Evolutionary conservation across 1,284 basidiomycete species (phyloP).

Genomic region (Malassezia dermatis): DNA sequence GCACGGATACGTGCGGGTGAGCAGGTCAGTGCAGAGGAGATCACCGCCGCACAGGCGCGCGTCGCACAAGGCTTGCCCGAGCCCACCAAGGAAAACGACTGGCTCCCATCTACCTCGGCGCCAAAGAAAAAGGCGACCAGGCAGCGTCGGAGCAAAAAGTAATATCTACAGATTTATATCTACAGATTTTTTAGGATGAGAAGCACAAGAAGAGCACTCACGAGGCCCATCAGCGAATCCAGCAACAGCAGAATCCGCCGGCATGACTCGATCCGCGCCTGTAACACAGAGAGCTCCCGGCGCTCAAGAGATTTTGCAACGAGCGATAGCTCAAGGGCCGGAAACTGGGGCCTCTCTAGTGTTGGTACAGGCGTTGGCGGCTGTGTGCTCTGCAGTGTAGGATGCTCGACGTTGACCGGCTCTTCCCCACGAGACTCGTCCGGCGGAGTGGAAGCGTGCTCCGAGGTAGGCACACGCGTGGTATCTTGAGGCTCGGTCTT

Average conservation of each 20-base stretch:
- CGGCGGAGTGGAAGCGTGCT: background rate
- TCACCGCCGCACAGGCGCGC: constrained; percentile 22
- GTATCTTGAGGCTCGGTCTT: background rate
- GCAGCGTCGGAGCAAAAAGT: constrained; percentile 2
- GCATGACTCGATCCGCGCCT: background rate
- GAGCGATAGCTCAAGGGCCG: background rate
- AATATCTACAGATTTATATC: too few species aligned
- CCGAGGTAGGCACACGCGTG: background rate
- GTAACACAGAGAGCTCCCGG: background rate
- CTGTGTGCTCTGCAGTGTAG: background rate
- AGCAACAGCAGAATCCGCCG: background rate
- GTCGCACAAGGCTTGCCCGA: constrained; percentile 7
- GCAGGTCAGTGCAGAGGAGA: constrained; percentile 28
- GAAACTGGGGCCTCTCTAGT: background rate
- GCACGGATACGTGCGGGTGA: constrained; percentile 32
- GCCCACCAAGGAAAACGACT: constrained; percentile 13
- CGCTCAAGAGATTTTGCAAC: background rate
- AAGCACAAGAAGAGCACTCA: constrained; percentile 10
- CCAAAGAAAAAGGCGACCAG: background rate
- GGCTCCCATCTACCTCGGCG: constrained; percentile 11
- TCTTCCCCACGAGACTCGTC: background rate
- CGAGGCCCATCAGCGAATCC: constrained; percentile 6
- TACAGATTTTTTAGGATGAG: constrained; percentile 9
- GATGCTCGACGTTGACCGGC: background rate
- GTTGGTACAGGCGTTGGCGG: background rate